A percentile compares a stretch with the other conserved stretches of the same genome.
Evolutionary conservation across 202 grass and related monocot genomes (phyloP).

Genomic region (Setaria italica): DNA sequence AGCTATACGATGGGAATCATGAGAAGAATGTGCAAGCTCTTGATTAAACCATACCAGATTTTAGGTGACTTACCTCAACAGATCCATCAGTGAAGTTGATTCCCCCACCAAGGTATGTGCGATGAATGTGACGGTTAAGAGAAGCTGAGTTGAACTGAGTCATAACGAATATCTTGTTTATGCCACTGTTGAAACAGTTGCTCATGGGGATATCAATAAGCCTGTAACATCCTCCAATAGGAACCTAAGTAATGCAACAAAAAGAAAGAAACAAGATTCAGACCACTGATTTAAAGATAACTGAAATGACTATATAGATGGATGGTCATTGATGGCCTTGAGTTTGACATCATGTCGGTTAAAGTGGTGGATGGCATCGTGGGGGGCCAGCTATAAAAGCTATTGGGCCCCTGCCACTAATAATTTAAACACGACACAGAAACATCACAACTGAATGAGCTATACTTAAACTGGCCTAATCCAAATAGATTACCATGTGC

Average conservation of each 20-base stretch:
- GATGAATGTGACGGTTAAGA: constrained; percentile 78
- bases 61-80: constrained; percentile 65
- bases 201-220: constrained; percentile 90
- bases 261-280: constrained; percentile 52
- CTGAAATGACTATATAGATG: background rate
- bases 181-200: constrained; percentile 89
- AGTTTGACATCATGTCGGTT: constrained; percentile 43
- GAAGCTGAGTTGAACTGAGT: constrained; percentile 91
- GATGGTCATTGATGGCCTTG: constrained; percentile 38
- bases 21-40: constrained; percentile 3
- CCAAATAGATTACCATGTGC: constrained; percentile 39
- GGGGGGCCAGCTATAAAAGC: constrained; percentile 10
- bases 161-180: constrained; percentile 89
- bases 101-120: constrained; percentile 70
- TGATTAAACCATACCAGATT: background rate
- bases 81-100: constrained; percentile 79
- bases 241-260: constrained; percentile 70
- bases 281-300: constrained; percentile 34
- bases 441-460: constrained; percentile 18
- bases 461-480: constrained; percentile 26
- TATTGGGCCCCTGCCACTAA: constrained; percentile 12
- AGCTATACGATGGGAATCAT: background rate
- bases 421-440: constrained; percentile 15
- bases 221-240: constrained; percentile 86
- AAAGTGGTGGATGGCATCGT: constrained; percentile 44